A percentile compares a stretch with the other conserved stretches of the same genome.
Conservation (phyloP, 2,329 filamentous ascomycete species). For the Claviceps spartinae region DNA sequence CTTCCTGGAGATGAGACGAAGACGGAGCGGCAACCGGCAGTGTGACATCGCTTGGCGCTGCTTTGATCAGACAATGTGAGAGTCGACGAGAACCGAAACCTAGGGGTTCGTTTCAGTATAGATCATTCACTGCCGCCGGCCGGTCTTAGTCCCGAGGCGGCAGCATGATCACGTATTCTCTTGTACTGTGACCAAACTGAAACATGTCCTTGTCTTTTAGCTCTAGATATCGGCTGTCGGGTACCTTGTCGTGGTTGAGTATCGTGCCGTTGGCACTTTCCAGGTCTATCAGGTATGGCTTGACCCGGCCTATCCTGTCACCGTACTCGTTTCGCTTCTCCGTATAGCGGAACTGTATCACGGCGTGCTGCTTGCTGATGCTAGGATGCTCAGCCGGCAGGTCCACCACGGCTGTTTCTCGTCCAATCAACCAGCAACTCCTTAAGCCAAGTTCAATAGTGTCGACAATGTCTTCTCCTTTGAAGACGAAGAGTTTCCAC, state of each 20-base stretch:
- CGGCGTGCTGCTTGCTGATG: conserved; percentile 89
- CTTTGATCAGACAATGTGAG: not conserved
- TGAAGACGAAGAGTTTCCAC: conserved; percentile 93
- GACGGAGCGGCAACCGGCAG: not conserved
- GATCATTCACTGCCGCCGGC: too few relatives aligned
- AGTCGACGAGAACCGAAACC: not conserved
- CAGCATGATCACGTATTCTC: conserved; percentile 95
- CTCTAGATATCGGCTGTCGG: conserved; percentile 70
- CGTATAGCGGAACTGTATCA: conserved; percentile 79
- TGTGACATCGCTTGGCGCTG: not conserved
- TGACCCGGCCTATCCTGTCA: conserved; percentile 64
- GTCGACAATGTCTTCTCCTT: conserved; percentile 64
- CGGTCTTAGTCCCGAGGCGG: conserved; percentile 30
- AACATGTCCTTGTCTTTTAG: conserved; percentile 80
- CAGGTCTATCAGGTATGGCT: conserved; percentile 84
- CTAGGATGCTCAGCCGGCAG: conserved; percentile 79
- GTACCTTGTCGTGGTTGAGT: conserved; percentile 63
- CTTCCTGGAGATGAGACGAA: not conserved
- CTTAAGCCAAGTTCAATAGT: conserved; percentile 63
- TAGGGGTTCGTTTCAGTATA: not conserved
- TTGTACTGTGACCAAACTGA: conserved; percentile 72
- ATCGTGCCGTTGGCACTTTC: conserved; percentile 85
- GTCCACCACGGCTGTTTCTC: conserved; percentile 70
- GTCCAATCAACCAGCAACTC: conserved; percentile 83
- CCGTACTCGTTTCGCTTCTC: conserved; percentile 78